Evolutionary conservation across 148 eudicot species (phyloP).

Genomic region (Beta vulgaris): DNA sequence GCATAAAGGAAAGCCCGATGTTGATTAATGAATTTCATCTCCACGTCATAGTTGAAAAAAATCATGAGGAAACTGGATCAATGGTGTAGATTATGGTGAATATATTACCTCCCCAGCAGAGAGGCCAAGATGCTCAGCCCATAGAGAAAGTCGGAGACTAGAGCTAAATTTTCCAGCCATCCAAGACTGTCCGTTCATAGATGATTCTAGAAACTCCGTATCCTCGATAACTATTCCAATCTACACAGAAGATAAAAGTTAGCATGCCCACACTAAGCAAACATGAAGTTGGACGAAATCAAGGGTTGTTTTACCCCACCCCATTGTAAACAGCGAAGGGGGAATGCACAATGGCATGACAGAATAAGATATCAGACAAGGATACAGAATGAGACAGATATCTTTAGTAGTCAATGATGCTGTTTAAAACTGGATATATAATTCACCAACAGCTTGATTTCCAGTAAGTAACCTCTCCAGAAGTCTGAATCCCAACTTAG

Average conservation of each 20-base stretch:
- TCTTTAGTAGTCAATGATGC: too few relatives aligned
- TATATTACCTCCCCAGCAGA: slow-evolving; percentile 50
- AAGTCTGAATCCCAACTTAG: too few relatives aligned
- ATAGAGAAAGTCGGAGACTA: slow-evolving; percentile 74
- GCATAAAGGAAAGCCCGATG: slow-evolving; percentile 18
- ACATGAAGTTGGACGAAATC: not conserved
- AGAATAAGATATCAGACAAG: not conserved
- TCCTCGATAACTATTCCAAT: slow-evolving; percentile 83
- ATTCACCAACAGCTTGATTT: too few relatives aligned
- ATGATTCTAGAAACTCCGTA: slow-evolving; percentile 66
- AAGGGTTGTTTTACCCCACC: not conserved
- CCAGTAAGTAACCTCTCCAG: too few relatives aligned
- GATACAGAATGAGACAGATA: not conserved
- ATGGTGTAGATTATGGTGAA: not conserved
- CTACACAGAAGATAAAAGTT: slow-evolving; percentile 30
- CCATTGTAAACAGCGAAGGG: too few relatives aligned
- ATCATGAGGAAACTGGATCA: not conserved
- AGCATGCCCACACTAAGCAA: slow-evolving; percentile 6
- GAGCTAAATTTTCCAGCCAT: slow-evolving; percentile 81
- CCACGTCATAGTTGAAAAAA: slow-evolving; percentile 1
- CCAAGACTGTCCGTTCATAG: slow-evolving; percentile 83
- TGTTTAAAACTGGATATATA: too few relatives aligned
- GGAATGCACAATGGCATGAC: not conserved
- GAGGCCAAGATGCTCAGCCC: slow-evolving; percentile 98
- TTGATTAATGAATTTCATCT: not conserved